Evolutionary conservation across 2,329 filamentous ascomycete species (phyloP).

Genomic region (Fusarium phyllophilum): DNA sequence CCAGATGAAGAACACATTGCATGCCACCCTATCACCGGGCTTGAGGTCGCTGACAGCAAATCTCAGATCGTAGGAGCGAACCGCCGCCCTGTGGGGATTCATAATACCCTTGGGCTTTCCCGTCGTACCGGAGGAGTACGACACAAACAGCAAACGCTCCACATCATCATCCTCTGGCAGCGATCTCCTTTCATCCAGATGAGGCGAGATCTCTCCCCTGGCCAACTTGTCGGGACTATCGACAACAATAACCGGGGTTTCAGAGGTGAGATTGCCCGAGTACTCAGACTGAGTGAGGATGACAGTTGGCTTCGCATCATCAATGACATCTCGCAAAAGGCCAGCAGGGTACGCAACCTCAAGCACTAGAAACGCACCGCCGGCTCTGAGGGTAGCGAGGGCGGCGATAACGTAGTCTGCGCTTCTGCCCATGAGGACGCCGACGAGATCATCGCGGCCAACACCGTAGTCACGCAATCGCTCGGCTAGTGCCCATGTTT

Average conservation of each 20-base stretch:
- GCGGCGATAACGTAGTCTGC: constrained; percentile 84
- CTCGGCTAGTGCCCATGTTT: constrained; percentile 71
- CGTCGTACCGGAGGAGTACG: constrained; percentile 81
- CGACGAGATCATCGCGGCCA: constrained; percentile 77
- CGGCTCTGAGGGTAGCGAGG: constrained; percentile 79
- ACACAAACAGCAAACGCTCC: constrained; percentile 81
- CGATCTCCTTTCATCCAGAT: constrained; percentile 56
- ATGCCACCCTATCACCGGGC: constrained; percentile 82
- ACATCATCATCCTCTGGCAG: constrained; percentile 73
- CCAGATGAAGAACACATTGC: constrained; percentile 90
- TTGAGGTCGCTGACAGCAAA: constrained; percentile 75
- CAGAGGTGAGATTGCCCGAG: constrained; percentile 70
- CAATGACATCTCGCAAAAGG: constrained; percentile 78
- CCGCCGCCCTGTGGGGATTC: constrained; percentile 78
- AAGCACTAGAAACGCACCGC: constrained; percentile 82
- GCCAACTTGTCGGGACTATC: constrained; percentile 57
- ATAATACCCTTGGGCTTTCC: constrained; percentile 85
- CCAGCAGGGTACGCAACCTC: constrained; percentile 82
- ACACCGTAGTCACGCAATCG: constrained; percentile 75
- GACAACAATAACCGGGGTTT: constrained; percentile 71
- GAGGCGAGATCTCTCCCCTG: constrained; percentile 41
- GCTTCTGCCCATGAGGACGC: constrained; percentile 78
- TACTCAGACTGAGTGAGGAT: constrained; percentile 75
- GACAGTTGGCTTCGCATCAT: constrained; percentile 77
- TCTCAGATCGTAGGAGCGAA: constrained; percentile 78